phyloP scores from a whole-genome alignment of 768 basidiomycete species.

The Lyophyllum decastes region DNA sequence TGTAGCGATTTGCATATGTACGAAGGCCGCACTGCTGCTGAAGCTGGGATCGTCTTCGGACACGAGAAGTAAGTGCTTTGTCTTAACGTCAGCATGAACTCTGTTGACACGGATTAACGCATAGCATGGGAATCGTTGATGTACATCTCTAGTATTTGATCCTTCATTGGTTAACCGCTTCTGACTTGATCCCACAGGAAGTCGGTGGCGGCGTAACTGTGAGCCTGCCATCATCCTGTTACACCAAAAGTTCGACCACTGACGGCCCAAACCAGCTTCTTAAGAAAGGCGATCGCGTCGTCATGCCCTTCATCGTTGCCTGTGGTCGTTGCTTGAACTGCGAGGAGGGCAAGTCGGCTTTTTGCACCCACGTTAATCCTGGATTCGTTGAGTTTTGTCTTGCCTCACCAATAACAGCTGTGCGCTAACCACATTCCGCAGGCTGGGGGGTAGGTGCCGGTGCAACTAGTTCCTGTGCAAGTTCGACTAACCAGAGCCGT shows the following conservation, averaged over 20 bases:
- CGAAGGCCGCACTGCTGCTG: slow-evolving; percentile 52
- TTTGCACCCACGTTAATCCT: slow-evolving; percentile 59
- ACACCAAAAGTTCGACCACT: neutral
- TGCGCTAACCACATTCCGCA: slow-evolving; percentile 15
- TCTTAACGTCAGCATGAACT: neutral
- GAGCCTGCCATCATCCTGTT: slow-evolving; percentile 5
- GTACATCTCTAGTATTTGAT: slow-evolving; percentile 19
- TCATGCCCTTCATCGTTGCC: slow-evolving; percentile 62
- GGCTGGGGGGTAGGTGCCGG: slow-evolving; percentile 45
- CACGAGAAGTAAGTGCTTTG: slow-evolving; percentile 46
- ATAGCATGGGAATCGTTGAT: slow-evolving; percentile 52
- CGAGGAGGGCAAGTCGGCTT: slow-evolving; percentile 52
- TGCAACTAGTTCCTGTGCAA: neutral
- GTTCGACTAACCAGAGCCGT: neutral
- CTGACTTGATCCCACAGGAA: slow-evolving; percentile 28
- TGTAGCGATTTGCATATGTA: slow-evolving; percentile 56
- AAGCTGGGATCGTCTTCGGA: slow-evolving; percentile 52
- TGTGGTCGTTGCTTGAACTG: slow-evolving; percentile 61
- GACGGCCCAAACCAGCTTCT: slow-evolving; percentile 32
- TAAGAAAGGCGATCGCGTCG: slow-evolving; percentile 59
- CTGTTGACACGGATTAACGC: neutral
- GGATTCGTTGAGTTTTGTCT: slow-evolving; percentile 46
- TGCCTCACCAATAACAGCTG: neutral
- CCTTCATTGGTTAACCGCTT: neutral
- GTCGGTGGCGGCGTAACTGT: slow-evolving; percentile 46